Base-by-base conservation (phyloP, 106 monocot species). In the Xerophyta viscosa region DNA sequence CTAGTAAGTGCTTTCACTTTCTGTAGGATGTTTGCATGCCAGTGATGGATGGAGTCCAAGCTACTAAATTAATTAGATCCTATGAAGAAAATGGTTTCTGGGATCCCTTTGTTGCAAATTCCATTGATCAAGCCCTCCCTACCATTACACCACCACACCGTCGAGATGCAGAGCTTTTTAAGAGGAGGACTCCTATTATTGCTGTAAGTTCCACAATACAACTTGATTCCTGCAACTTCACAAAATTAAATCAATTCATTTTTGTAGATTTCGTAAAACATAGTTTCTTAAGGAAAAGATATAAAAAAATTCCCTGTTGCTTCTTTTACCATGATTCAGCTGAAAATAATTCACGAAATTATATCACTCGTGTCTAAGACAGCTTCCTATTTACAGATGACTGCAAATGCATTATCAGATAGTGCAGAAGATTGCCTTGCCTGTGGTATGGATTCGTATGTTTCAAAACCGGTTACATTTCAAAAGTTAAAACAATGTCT, bases 21-120 rank as follows among this genome's bases (percentile, higher is more conserved):
- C 8, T 67, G 20, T 64, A 86, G 86, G 86, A 86, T 81, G 77
- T 86, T 46, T 76, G 59, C 73, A 86, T 86, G 86, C 86, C 86
- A 53, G 64, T 81, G 59, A 86, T 86, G 86, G 81, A 86, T 58
- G 86, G 86, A 11, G 27, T 86, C 24, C 72, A 86, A 70, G 86
- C 86, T 15, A 81, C 86, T 27, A 76, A 63, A 66, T 55, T 73
- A 22, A 81, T 86, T 64, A 80, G 86, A 8, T 73, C 69, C 17
- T 86, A 66, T 31, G 86, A 86, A 66, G 69, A 73, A 42, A 47
- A 63, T 64, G 86, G 80, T 23, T 66, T 37, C 50, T 81, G 86
- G 86, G 77, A 81, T 77, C 46, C 66, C 41, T 69, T 70, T 31
- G 62, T 83, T 21, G 45, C 6, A 9, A 29, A 19, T 29, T 49